These are phyloP conservation scores for Rhodofomes roseus DNA, from an alignment of 1,284 basidiomycete species.

Conservation along the genomic window DNA sequence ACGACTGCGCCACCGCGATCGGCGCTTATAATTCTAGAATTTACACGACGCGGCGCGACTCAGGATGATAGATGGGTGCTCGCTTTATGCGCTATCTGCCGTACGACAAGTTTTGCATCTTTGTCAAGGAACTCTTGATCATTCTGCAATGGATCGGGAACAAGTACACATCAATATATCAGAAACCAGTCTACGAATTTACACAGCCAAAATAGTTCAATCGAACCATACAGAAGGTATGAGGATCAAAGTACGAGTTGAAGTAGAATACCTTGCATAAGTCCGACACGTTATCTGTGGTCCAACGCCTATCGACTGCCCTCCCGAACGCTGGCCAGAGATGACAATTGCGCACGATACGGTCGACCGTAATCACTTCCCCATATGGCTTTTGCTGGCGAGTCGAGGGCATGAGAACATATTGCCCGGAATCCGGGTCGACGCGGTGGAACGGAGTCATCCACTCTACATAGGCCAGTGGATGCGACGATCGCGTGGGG, in stretches of 20 bases:
- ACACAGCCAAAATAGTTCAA: neutral
- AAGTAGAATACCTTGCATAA: neutral
- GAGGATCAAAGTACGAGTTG: neutral
- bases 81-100: too few relatives aligned
- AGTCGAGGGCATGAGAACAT: neutral
- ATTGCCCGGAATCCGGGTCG: slow-evolving; percentile 1
- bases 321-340: slow-evolving; percentile 15
- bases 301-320: slow-evolving; percentile 4
- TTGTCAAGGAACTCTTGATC: too few relatives aligned
- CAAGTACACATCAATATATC: too few relatives aligned
- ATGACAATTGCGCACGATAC: slow-evolving; percentile 25
- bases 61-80: too few relatives aligned
- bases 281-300: slow-evolving; percentile 3
- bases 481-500: neutral
- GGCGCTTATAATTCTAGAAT: too few relatives aligned
- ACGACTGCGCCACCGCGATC: too few relatives aligned
- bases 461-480: slow-evolving; percentile 28
- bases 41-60: too few relatives aligned
- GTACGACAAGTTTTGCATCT: too few relatives aligned
- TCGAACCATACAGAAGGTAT: neutral
- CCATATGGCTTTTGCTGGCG: slow-evolving; percentile 11
- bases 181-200: too few relatives aligned
- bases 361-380: slow-evolving; percentile 18
- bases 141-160: too few relatives aligned
- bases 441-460: slow-evolving; percentile 16